Evolutionary conservation across 2,329 filamentous ascomycete species (phyloP), one percentile per base, ranked within the genome.

Genomic region (Talaromyces sp.): DNA sequence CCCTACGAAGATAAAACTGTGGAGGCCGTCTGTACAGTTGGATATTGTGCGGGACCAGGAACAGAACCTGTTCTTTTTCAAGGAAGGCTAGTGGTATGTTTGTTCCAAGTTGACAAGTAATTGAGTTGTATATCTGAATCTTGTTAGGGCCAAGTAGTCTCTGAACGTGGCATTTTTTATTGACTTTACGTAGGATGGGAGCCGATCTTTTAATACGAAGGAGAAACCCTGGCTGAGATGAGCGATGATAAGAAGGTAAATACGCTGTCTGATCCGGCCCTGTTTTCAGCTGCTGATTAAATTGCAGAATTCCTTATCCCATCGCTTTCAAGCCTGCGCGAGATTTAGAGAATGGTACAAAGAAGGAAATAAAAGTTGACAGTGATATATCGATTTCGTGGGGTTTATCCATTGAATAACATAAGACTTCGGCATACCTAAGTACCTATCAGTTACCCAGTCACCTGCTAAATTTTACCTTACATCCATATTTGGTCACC

Each of bases 201-300:
- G 72, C 85, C 92, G 3, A 87, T 93, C 64, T 96, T 96, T 68
- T 91, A 96, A 76, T 90, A 91, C 67, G 82, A 92, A 62, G 90
- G 91, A 31, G 79, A 90, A 77, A 96, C 92, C 80, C 83, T 93
- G 69, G 92, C 92, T 31, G 92, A 96, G 77, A 96, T 96, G 92
- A 31, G 31, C 31, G 86, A 89, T 58, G 89, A 84, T 62, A 77
- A 88, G 75, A 90, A 89, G 17, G 50, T 52, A 26, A 27, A n/a
- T 8, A n/a, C n/a, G 14, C 14, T 17, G 17, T 38, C 14, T 13
- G 14, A 17, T n/a, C 14, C 7, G 17, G 14, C 14, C 35, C n/a
- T n/a, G 14, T 7, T 38, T 38, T n/a, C 17, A 7, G 2, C 14
- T 38, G 35, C 35, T 38, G 17, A 38, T 38, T 8, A n/a, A 17